Evolutionary conservation across 805 yeast species (phyloP).

Genomic region (Maudiozyma serrabonitensis): DNA sequence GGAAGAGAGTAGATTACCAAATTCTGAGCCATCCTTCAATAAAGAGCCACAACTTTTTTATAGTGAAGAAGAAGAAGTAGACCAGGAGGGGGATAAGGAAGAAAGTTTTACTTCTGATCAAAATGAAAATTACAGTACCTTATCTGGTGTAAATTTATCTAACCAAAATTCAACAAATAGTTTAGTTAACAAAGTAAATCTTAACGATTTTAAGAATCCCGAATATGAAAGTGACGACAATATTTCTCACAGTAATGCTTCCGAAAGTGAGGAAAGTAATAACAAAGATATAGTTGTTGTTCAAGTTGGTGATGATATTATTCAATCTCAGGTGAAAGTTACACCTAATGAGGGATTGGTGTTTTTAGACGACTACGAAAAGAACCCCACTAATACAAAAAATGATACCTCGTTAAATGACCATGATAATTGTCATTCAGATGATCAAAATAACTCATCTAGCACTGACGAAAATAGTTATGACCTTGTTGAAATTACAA

Average conservation of each 20-base stretch:
- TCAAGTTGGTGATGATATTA: constrained; percentile 16
- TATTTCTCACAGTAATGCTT: not conserved
- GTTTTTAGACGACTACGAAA: constrained; percentile 9
- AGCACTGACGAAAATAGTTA: not conserved
- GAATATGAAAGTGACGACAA: not conserved
- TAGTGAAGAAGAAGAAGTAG: not conserved
- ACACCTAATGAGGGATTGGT: constrained; percentile 13
- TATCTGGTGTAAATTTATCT: not conserved
- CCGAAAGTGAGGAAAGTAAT: not conserved
- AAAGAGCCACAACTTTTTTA: not conserved
- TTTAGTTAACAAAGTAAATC: not conserved
- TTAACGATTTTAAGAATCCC: not conserved
- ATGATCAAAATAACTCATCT: not conserved
- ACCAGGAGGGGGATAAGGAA: not conserved
- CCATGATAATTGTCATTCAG: not conserved
- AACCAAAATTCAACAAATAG: not conserved
- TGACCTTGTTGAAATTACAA: not conserved
- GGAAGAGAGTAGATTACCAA: not conserved
- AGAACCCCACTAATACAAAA: not conserved
- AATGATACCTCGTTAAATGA: not conserved
- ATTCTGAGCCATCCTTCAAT: not conserved
- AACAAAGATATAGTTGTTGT: constrained; percentile 10
- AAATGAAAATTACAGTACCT: not conserved
- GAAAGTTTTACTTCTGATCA: not conserved
- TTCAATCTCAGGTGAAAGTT: constrained; percentile 12